Evolutionary conservation across 2,329 filamentous ascomycete species (phyloP).

Genomic region (Myriosclerotinia duriaeana): DNA sequence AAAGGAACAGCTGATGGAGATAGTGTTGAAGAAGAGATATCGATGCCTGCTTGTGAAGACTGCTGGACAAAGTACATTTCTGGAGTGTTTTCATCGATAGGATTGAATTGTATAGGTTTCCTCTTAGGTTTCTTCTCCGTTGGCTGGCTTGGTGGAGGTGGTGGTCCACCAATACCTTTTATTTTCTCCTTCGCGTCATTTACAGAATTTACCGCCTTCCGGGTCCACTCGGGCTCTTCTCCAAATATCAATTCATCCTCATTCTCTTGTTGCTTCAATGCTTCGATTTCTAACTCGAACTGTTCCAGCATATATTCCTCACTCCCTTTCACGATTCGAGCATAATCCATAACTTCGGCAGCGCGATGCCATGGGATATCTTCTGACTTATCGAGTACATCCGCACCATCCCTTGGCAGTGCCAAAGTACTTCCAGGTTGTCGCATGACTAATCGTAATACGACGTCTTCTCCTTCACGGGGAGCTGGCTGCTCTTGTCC

Average conservation of each 20-base stretch:
- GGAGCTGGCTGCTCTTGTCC: constrained; percentile 83
- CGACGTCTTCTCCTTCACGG: constrained; percentile 81
- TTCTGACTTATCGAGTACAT: constrained; percentile 65
- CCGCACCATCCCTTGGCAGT: constrained; percentile 75
- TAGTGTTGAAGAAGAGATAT: constrained; percentile 33
- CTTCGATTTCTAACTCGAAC: constrained; percentile 74
- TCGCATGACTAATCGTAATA: constrained; percentile 81
- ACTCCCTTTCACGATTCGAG: constrained; percentile 91
- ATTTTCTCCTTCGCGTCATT: constrained; percentile 74
- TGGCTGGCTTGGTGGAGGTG: constrained; percentile 52
- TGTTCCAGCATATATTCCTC: constrained; percentile 82
- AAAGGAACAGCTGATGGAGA: constrained; percentile 14
- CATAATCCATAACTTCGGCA: constrained; percentile 91
- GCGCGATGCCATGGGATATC: constrained; percentile 94
- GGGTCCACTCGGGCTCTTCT: constrained; percentile 90
- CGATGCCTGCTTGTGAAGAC: constrained; percentile 47
- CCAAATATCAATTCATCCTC: constrained; percentile 92
- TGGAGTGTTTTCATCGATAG: constrained; percentile 47
- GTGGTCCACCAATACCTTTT: constrained; percentile 65
- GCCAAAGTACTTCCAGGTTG: constrained; percentile 80
- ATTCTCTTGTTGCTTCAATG: constrained; percentile 72
- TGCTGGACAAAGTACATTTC: constrained; percentile 54
- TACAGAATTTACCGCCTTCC: constrained; percentile 76
- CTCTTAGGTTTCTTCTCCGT: constrained; percentile 49
- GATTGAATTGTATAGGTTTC: constrained; percentile 51